Conservation (phyloP, 1,284 basidiomycete species). For the Neolentinus lepideus region DNA sequence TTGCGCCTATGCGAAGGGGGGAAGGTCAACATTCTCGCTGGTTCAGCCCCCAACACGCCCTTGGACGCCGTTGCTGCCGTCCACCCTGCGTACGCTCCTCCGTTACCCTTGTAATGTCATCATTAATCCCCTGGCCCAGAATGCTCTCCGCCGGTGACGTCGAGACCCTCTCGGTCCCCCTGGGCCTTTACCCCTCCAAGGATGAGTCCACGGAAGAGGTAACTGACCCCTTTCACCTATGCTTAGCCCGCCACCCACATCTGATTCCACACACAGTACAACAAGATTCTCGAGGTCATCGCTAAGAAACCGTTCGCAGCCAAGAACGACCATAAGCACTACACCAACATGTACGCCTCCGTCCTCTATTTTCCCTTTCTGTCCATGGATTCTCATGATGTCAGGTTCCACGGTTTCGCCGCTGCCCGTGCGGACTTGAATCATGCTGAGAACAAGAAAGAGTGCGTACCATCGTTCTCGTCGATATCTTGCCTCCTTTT, state of each 20-base stretch:
- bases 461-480: slow-evolving; percentile 29
- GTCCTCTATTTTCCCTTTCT: background rate
- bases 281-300: slow-evolving; percentile 43
- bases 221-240: slow-evolving; percentile 7
- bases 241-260: background rate
- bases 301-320: slow-evolving; percentile 43
- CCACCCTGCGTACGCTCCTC: slow-evolving; percentile 50
- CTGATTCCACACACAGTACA: slow-evolving; percentile 27
- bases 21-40: slow-evolving; percentile 42
- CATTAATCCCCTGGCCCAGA: slow-evolving; percentile 19
- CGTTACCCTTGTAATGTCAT: background rate
- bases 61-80: slow-evolving; percentile 44
- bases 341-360: slow-evolving; percentile 37
- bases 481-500: slow-evolving; percentile 3
- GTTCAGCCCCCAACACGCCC: slow-evolving; percentile 26
- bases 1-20: slow-evolving; percentile 31
- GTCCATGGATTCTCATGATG: background rate
- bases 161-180: slow-evolving; percentile 41
- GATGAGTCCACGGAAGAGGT: slow-evolving; percentile 56
- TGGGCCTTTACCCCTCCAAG: slow-evolving; percentile 53
- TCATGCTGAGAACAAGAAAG: slow-evolving; percentile 55
- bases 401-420: slow-evolving; percentile 66
- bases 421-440: slow-evolving; percentile 62
- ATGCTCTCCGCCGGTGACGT: slow-evolving; percentile 54
- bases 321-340: slow-evolving; percentile 50